Percentiles rank a stretch among this genome's conserved stretches.
These are phyloP conservation scores for Backusella parvicylindrica DNA, from an alignment of 192 early-diverging fungal genomes.

Conservation along the genomic window DNA sequence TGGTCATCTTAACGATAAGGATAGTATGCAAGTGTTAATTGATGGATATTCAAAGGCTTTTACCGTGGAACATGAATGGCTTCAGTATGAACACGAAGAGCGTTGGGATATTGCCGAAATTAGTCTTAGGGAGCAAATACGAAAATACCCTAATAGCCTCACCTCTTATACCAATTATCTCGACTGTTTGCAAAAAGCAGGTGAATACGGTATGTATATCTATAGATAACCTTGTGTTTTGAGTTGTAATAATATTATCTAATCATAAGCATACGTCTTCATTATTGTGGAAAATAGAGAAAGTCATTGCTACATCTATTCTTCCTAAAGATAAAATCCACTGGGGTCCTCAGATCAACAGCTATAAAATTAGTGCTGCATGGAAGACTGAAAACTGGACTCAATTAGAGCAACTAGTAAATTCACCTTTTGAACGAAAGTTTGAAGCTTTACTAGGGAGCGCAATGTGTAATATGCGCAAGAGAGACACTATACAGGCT, in stretches of 20 bases:
- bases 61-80: slow-evolving; percentile 59
- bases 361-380: slow-evolving; percentile 53
- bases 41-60: slow-evolving; percentile 43
- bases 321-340: slow-evolving; percentile 36
- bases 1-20: slow-evolving; percentile 62
- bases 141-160: slow-evolving; percentile 42
- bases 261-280: no score
- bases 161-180: slow-evolving; percentile 57
- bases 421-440: slow-evolving; percentile 28
- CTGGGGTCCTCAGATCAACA: slow-evolving; percentile 47
- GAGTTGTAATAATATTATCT: neutral
- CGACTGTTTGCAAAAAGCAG: slow-evolving; percentile 65
- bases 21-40: slow-evolving; percentile 65
- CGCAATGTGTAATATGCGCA: slow-evolving; percentile 44
- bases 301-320: slow-evolving; percentile 49
- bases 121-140: slow-evolving; percentile 54
- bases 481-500: slow-evolving; percentile 33
- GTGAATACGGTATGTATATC: slow-evolving; percentile 55
- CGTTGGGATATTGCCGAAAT: slow-evolving; percentile 62
- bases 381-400: slow-evolving; percentile 68
- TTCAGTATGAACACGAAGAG: slow-evolving; percentile 60
- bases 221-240: neutral
- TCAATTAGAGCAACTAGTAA: slow-evolving; percentile 41
- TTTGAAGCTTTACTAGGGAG: slow-evolving; percentile 60
- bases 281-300: slow-evolving; percentile 38